phyloP scores from a whole-genome alignment of 139 green algal species.

The Prasinococcaceae sp. region DNA sequence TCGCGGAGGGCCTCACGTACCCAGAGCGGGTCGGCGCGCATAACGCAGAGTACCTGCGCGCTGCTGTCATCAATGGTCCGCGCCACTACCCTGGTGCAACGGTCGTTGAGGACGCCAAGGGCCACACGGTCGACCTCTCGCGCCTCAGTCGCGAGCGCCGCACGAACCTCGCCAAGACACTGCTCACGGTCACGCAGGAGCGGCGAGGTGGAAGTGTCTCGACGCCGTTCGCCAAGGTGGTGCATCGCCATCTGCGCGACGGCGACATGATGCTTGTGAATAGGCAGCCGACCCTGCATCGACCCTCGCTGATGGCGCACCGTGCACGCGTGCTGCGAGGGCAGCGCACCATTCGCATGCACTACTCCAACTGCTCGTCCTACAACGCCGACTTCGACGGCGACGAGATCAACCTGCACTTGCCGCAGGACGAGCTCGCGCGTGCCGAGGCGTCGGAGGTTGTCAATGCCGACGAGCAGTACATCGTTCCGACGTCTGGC shows the following conservation, averaged over 20 bases:
- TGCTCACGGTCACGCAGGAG: conserved; percentile 30
- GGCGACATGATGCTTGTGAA: conserved; percentile 96
- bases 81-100: conserved; percentile 67
- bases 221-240: conserved; percentile 23
- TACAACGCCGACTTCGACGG: conserved; percentile 90
- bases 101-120: conserved; percentile 75
- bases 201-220: not conserved
- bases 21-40: conserved; percentile 73
- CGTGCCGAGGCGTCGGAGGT: conserved; percentile 88
- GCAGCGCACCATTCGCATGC: conserved; percentile 92
- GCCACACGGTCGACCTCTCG: conserved; percentile 47
- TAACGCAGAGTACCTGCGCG: conserved; percentile 67
- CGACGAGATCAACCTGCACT: conserved; percentile 98
- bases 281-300: conserved; percentile 96
- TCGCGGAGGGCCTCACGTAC: conserved; percentile 81
- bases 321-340: conserved; percentile 43
- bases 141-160: conserved; percentile 31
- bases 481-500: conserved; percentile 87
- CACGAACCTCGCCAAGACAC: conserved; percentile 57
- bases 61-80: conserved; percentile 57
- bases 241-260: conserved; percentile 82
- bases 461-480: conserved; percentile 86
- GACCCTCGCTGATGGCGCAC: conserved; percentile 67
- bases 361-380: conserved; percentile 93
- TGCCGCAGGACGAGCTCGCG: conserved; percentile 79